phyloP scores from a whole-genome alignment of 768 basidiomycete genomes.

The Termitomyces sp. region DNA sequence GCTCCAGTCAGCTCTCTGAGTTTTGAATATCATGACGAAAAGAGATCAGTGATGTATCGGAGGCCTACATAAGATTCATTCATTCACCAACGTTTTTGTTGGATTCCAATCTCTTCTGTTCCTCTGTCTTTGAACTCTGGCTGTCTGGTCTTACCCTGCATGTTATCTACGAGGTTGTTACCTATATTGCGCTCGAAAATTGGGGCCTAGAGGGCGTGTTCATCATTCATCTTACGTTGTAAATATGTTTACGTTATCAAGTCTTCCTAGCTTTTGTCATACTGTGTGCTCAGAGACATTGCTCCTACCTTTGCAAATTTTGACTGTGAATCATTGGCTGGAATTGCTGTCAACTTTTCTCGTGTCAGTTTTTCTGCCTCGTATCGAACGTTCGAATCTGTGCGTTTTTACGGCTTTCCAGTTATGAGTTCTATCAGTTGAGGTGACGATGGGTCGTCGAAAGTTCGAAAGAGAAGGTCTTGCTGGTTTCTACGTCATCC shows the following conservation, averaged over 20 bases:
- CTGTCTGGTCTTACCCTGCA: too few species aligned
- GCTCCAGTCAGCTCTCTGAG: conserved; percentile 23
- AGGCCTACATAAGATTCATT: background rate
- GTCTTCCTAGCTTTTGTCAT: too few species aligned
- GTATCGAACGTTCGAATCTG: conserved; percentile 40
- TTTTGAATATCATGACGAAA: conserved; percentile 42
- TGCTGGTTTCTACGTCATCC: conserved; percentile 49
- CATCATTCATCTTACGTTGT: too few species aligned
- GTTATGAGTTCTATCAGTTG: too few species aligned
- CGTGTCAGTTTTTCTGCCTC: conserved; percentile 38
- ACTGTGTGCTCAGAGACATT: too few species aligned
- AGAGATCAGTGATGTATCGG: too few species aligned
- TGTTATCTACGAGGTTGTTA: conserved; percentile 53
- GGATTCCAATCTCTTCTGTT: conserved; percentile 47
- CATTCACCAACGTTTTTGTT: conserved; percentile 57
- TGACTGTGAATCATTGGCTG: conserved; percentile 30
- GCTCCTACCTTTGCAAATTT: too few species aligned
- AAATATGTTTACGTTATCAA: too few species aligned
- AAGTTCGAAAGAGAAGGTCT: conserved; percentile 49
- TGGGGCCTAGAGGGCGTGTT: conserved; percentile 54
- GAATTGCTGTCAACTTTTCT: conserved; percentile 34
- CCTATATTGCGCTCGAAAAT: conserved; percentile 41
- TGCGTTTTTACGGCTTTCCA: conserved; percentile 47
- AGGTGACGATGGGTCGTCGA: conserved; percentile 52
- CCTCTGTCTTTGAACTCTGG: too few species aligned